A percentile compares a stretch with the other conserved stretches of the same genome.
Evolutionary conservation across 768 basidiomycete genomes (phyloP).

Genomic region (Amanita pallidorosea): DNA sequence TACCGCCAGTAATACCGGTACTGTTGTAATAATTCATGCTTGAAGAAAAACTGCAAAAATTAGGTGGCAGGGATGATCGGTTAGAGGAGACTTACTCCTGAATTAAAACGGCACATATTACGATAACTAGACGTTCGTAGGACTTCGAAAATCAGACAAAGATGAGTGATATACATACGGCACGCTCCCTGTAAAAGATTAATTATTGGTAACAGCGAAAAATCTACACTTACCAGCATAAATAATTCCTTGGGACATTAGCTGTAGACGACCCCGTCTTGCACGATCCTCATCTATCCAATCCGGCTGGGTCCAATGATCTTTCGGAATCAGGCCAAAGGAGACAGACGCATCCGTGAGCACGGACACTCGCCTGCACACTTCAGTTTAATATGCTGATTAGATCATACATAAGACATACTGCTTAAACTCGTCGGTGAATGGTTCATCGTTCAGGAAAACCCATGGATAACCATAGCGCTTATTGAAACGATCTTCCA

Average conservation of each 20-base stretch:
- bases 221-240: conserved; percentile 37
- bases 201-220: conserved; percentile 1
- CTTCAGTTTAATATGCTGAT: not conserved
- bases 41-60: conserved; percentile 61
- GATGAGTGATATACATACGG: conserved; percentile 34
- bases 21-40: conserved; percentile 61
- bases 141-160: not conserved
- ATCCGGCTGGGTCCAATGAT: conserved; percentile 75
- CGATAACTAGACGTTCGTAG: conserved; percentile 44
- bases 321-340: conserved; percentile 62
- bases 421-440: conserved; percentile 64
- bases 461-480: conserved; percentile 69
- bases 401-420: conserved; percentile 15
- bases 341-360: conserved; percentile 48
- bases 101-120: conserved; percentile 95
- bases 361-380: conserved; percentile 33
- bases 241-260: conserved; percentile 53
- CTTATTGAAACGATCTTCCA: conserved; percentile 82
- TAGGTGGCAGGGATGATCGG: not conserved
- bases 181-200: conserved; percentile 45
- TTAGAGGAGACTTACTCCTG: conserved; percentile 46
- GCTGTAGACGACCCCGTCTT: conserved; percentile 41
- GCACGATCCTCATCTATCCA: conserved; percentile 74
- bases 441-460: conserved; percentile 77
- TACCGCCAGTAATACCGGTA: conserved; percentile 81